Percentiles rank a stretch among this genome's conserved stretches.
These are phyloP conservation scores for Capsella rubella DNA, from an alignment of 441 rosid genomes.

Conservation along the genomic window DNA sequence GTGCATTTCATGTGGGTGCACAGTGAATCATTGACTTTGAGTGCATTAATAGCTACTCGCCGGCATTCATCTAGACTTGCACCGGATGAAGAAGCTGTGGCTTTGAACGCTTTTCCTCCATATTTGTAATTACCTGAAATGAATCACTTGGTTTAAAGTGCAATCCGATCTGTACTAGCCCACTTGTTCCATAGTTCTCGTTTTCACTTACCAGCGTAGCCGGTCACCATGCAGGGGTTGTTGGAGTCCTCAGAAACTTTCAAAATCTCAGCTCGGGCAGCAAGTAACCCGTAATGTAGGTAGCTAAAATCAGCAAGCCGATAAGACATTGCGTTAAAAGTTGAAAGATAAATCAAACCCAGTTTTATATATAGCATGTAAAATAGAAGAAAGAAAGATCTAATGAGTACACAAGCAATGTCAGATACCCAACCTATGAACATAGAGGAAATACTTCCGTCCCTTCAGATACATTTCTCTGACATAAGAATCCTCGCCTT, in stretches of 20 bases:
- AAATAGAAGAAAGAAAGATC: conserved; percentile 11
- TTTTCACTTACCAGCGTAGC: conserved; percentile 71
- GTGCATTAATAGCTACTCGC: conserved; percentile 74
- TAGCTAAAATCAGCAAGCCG: conserved; percentile 63
- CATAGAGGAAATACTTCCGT: conserved; percentile 85
- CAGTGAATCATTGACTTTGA: conserved; percentile 76
- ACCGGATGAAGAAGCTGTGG: conserved; percentile 70
- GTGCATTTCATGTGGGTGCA: conserved; percentile 92
- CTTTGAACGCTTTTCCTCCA: conserved; percentile 74
- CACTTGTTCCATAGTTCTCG: not conserved
- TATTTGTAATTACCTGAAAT: conserved; percentile 73
- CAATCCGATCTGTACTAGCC: conserved; percentile 6
- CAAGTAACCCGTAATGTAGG: conserved; percentile 89
- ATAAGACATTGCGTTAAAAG: conserved; percentile 9
- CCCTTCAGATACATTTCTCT: conserved; percentile 86
- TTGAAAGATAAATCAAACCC: not conserved
- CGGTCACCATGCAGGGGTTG: conserved; percentile 82
- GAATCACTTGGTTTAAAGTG: not conserved
- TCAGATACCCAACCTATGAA: conserved; percentile 73
- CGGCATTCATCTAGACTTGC: conserved; percentile 77
- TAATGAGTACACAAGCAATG: conserved; percentile 18
- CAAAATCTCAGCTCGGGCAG: conserved; percentile 95
- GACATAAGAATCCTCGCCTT: conserved; percentile 85
- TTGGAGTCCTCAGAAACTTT: conserved; percentile 65
- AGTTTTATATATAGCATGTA: conserved; percentile 3